Conservation (phyloP, 176 grass and related monocot species). For the Eleusine coracana region DNA sequence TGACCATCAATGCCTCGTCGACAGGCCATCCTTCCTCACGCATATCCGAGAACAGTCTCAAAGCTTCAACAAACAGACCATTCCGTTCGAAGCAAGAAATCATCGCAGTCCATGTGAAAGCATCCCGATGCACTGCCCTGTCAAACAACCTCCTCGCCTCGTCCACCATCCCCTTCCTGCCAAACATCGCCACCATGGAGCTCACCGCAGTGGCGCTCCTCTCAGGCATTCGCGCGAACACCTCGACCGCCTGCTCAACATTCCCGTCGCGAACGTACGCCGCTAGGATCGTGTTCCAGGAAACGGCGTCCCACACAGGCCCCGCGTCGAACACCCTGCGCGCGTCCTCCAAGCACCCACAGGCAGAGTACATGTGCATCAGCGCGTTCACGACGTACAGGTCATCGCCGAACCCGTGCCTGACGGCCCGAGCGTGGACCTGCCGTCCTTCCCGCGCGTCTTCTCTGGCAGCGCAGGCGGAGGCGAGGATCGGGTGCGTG, state of each 20-base stretch:
- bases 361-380: constrained; percentile 75
- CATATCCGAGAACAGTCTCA: constrained; percentile 60
- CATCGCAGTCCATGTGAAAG: constrained; percentile 76
- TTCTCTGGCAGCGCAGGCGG: constrained; percentile 52
- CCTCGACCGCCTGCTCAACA: constrained; percentile 42
- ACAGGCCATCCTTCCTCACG: constrained; percentile 40
- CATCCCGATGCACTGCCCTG: constrained; percentile 48
- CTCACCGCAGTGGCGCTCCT: constrained; percentile 52
- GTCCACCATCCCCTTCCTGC: constrained; percentile 54
- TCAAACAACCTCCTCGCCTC: constrained; percentile 70
- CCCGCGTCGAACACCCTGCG: constrained; percentile 67
- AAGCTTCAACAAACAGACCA: constrained; percentile 55
- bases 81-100: constrained; percentile 80
- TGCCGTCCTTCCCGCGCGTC: constrained; percentile 58
- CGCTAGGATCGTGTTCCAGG: constrained; percentile 84
- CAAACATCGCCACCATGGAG: constrained; percentile 73
- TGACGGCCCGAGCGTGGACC: constrained; percentile 56
- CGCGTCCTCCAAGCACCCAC: constrained; percentile 55
- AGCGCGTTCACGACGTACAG: constrained; percentile 74
- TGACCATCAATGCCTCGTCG: constrained; percentile 82
- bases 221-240: constrained; percentile 63
- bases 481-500: constrained; percentile 64
- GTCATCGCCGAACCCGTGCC: constrained; percentile 61
- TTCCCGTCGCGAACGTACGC: constrained; percentile 64
- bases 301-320: constrained; percentile 80